Conservation (phyloP, 306 rosid species). For the Vigna angularis region DNA sequence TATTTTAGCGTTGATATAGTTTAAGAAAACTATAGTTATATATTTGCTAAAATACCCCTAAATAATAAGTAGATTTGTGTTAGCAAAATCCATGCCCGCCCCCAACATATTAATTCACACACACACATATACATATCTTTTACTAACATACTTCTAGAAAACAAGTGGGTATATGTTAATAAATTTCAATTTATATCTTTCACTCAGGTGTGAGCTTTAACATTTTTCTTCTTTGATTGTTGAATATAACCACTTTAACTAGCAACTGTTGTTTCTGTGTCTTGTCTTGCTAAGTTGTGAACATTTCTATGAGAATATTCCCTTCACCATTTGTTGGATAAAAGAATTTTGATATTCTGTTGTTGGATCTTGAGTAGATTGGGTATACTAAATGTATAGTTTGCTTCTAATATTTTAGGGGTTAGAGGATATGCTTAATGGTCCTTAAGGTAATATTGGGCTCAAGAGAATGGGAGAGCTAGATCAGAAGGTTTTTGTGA, state of each 20-base stretch:
- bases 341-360: slow-evolving; percentile 13
- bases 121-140: no score
- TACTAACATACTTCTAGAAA: no score
- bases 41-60: background rate
- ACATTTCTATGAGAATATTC: slow-evolving; percentile 26
- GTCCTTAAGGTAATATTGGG: slow-evolving; percentile 62
- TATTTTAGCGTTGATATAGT: background rate
- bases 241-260: slow-evolving; percentile 19
- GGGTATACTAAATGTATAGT: slow-evolving; percentile 15
- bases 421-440: slow-evolving; percentile 53
- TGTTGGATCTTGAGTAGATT: slow-evolving; percentile 17
- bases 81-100: no score
- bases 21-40: background rate
- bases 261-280: slow-evolving; percentile 10
- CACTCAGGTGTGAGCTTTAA: slow-evolving; percentile 7
- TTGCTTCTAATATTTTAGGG: slow-evolving; percentile 59
- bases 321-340: slow-evolving; percentile 27
- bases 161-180: no score
- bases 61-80: no score
- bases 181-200: background rate
- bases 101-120: no score
- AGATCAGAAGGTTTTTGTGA: slow-evolving; percentile 70
- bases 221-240: slow-evolving; percentile 3
- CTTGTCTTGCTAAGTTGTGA: slow-evolving; percentile 7
- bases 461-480: slow-evolving; percentile 95